Conservation (phyloP, 352 stramenopile genomes). For the Phytophthora constricta region DNA sequence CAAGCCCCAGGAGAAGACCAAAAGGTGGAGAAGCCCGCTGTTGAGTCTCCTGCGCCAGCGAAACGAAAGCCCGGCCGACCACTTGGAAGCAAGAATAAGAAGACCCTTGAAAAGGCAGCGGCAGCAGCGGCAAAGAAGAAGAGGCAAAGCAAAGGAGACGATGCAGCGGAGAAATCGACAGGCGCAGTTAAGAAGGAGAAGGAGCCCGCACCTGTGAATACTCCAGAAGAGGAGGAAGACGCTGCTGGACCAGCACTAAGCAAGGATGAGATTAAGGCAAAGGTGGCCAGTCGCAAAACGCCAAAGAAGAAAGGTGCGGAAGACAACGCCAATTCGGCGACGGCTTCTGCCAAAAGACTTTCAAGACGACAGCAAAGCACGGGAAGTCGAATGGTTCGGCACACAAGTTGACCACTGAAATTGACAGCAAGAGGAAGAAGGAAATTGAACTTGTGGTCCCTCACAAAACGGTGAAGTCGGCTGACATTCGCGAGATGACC, state of each 20-base stretch:
- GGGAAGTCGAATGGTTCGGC: constrained; percentile 31
- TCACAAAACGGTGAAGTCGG: constrained; percentile 78
- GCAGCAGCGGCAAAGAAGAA: constrained; percentile 26
- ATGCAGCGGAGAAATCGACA: constrained; percentile 11
- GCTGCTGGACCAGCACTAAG: constrained; percentile 41
- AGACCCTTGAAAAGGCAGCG: constrained; percentile 29
- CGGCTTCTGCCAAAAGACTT: constrained; percentile 44
- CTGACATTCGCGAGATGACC: constrained; percentile 77
- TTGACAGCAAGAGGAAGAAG: constrained; percentile 82
- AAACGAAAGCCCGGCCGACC: constrained; percentile 60
- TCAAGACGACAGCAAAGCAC: constrained; percentile 40
- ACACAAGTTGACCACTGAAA: constrained; percentile 38
- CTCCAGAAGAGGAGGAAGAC: constrained; percentile 54
- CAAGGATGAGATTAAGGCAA: constrained; percentile 83
- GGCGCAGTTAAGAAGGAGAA: constrained; percentile 27
- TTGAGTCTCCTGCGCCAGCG: constrained; percentile 26
- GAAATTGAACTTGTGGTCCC: constrained; percentile 82
- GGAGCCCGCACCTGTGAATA: constrained; percentile 7
- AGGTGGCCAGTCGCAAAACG: constrained; percentile 72
- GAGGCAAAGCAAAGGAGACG: constrained; percentile 23
- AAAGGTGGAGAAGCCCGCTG: constrained; percentile 15
- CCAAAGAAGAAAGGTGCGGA: constrained; percentile 66
- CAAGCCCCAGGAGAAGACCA: constrained; percentile 29
- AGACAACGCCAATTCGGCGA: constrained; percentile 25
- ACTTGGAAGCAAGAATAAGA: constrained; percentile 42